Evolutionary conservation across 495 filamentous ascomycete species (phyloP), one percentile per base, ranked within the genome.

Genomic region (Neurospora sp.): DNA sequence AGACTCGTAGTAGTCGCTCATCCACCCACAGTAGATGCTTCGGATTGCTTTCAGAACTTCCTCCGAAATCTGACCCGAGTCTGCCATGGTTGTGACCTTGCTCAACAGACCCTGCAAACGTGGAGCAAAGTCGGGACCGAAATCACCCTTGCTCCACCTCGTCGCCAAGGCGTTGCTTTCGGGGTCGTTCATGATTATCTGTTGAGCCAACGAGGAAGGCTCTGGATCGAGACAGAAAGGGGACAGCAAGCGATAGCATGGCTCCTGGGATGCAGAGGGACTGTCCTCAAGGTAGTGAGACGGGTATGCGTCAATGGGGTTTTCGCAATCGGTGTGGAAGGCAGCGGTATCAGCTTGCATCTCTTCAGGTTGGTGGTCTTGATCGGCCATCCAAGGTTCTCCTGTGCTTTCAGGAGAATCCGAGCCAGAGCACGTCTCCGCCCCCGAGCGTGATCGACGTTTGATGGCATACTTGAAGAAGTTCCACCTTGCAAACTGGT

Each of bases 381-480:
- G 54, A 18, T 62, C 54, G 8, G 2, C 4, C 0, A 18, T 35
- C 54, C 54, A 62, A 35, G 6, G 7, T 9, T 62, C 23, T 16
- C 1, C 54, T 0, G 54, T 62, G 54, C 27, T 62, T 9, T 75
- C 62, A 8, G 69, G 38, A 20, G 46, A 42, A 62, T 7, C 71
- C 14, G 70, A 48, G 1, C 54, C 48, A 4, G 66, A 62, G 12
- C 74, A 27, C 14, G 75, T 75, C n/a, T 69, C 72, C 14, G 74
- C 10, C 39, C 75, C 74, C 69, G 14, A 37, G 2, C 70, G 71
- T 35, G 77, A 74, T 20, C 78, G 74, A 18, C 48, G 69, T 71
- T 81, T 81, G 71, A 80, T 71, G 31, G 76, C 38, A 31, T 81
- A 81, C 74, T 81, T 81, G 75, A 79, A 79, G 72, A 80, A 79